Evolutionary conservation across 768 basidiomycete genomes (phyloP).

Genomic region (Suillus decipiens): DNA sequence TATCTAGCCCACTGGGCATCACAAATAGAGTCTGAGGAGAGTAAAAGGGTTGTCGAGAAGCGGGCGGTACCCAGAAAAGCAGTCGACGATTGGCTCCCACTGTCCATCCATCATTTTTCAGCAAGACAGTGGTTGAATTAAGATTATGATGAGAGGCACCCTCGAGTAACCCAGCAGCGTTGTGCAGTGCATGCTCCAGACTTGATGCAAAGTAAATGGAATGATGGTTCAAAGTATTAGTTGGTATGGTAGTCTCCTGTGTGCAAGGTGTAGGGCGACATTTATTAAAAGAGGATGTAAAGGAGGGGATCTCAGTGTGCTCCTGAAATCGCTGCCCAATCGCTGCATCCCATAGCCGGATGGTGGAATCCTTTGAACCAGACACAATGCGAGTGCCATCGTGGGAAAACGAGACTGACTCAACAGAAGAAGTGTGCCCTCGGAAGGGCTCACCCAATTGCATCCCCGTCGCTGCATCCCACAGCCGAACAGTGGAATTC

Average conservation of each 20-base stretch:
- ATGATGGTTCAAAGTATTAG: not conserved
- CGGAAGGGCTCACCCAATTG: conserved; percentile 3
- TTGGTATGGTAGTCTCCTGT: not conserved
- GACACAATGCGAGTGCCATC: no score
- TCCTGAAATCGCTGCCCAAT: not conserved
- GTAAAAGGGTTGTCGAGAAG: not conserved
- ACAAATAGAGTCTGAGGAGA: no score
- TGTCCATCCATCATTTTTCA: not conserved
- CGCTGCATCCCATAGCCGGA: conserved; percentile 10
- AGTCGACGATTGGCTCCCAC: not conserved
- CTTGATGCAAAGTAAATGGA: not conserved
- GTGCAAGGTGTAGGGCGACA: not conserved
- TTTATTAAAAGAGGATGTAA: not conserved
- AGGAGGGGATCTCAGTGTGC: not conserved
- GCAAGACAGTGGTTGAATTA: not conserved
- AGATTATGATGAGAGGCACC: not conserved
- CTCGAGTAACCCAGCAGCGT: not conserved
- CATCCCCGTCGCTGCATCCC: conserved; percentile 5
- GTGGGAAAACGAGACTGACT: not conserved
- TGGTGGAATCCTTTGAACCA: no score
- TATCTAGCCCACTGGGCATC: no score
- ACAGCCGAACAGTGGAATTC: conserved; percentile 17
- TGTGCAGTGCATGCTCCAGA: not conserved
- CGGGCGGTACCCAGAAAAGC: not conserved
- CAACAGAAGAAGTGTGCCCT: conserved; percentile 9